phyloP scores from a whole-genome alignment of 352 stramenopile species.

The Pythium sukuiense region DNA sequence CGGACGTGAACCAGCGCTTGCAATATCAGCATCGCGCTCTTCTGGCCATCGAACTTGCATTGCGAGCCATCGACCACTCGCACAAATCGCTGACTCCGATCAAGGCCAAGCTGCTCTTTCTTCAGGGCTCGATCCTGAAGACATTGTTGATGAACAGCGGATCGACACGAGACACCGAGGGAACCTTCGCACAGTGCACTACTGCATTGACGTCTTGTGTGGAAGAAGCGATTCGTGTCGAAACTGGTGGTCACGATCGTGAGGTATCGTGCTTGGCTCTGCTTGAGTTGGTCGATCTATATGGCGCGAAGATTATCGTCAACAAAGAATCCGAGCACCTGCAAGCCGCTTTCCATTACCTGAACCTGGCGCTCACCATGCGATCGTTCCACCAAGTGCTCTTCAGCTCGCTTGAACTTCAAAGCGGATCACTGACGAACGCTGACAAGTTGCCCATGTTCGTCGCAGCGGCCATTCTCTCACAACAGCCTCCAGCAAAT shows the following conservation, averaged over 20 bases:
- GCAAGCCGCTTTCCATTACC: conserved; percentile 72
- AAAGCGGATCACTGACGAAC: conserved; percentile 39
- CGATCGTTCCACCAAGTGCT: conserved; percentile 44
- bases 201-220: conserved; percentile 15
- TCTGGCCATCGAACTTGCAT: conserved; percentile 34
- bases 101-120: conserved; percentile 52
- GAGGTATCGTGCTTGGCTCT: conserved; percentile 47
- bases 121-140: conserved; percentile 55
- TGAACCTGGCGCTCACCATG: conserved; percentile 49
- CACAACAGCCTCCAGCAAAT: not conserved
- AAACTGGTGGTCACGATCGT: conserved; percentile 56
- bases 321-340: conserved; percentile 52
- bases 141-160: conserved; percentile 32
- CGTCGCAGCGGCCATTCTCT: conserved; percentile 33
- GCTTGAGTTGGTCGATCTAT: conserved; percentile 69
- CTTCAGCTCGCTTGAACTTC: conserved; percentile 65
- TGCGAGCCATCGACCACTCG: conserved; percentile 47
- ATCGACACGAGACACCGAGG: not conserved
- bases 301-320: conserved; percentile 41
- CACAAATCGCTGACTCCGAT: conserved; percentile 34
- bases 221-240: conserved; percentile 37
- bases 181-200: conserved; percentile 10
- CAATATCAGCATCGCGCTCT: conserved; percentile 22
- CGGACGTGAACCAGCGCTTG: not conserved
- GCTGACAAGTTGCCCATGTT: conserved; percentile 52